Evolutionary conservation across 2,329 filamentous ascomycete species (phyloP).

Genomic region (Onygenales sp.): DNA sequence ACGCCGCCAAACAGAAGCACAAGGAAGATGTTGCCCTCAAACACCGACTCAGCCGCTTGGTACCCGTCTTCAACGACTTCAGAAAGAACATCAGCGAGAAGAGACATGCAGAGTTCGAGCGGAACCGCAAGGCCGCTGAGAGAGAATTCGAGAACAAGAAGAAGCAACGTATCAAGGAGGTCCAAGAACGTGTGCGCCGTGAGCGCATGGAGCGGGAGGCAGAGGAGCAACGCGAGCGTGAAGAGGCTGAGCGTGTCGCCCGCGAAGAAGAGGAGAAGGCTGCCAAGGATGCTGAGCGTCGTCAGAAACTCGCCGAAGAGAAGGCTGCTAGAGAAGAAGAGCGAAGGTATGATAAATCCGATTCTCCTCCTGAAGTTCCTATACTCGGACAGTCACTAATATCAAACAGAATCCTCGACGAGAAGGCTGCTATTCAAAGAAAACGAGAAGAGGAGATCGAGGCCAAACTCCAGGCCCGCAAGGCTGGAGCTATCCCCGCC

Average conservation of each 20-base stretch:
- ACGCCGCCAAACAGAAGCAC: slow-evolving; percentile 78
- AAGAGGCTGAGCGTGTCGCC: slow-evolving; percentile 75
- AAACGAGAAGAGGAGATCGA: slow-evolving; percentile 83
- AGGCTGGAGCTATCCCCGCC: slow-evolving; percentile 37
- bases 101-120: slow-evolving; percentile 92
- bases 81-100: slow-evolving; percentile 72
- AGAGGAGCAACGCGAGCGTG: slow-evolving; percentile 63
- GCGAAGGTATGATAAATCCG: slow-evolving; percentile 40
- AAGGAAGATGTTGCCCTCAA: slow-evolving; percentile 87
- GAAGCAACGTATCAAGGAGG: slow-evolving; percentile 75
- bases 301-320: slow-evolving; percentile 64
- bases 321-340: slow-evolving; percentile 51
- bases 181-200: slow-evolving; percentile 68
- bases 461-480: slow-evolving; percentile 60
- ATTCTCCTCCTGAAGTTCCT: background rate
- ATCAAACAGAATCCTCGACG: slow-evolving; percentile 48
- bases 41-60: slow-evolving; percentile 76
- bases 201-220: slow-evolving; percentile 82
- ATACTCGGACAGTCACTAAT: slow-evolving; percentile 24
- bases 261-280: slow-evolving; percentile 81
- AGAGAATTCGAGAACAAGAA: slow-evolving; percentile 90
- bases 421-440: slow-evolving; percentile 56
- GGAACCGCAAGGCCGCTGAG: slow-evolving; percentile 82
- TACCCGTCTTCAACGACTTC: slow-evolving; percentile 78
- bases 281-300: slow-evolving; percentile 68